Conservation (phyloP, 106 monocot genomes). For the Dendrobium catenatum region DNA sequence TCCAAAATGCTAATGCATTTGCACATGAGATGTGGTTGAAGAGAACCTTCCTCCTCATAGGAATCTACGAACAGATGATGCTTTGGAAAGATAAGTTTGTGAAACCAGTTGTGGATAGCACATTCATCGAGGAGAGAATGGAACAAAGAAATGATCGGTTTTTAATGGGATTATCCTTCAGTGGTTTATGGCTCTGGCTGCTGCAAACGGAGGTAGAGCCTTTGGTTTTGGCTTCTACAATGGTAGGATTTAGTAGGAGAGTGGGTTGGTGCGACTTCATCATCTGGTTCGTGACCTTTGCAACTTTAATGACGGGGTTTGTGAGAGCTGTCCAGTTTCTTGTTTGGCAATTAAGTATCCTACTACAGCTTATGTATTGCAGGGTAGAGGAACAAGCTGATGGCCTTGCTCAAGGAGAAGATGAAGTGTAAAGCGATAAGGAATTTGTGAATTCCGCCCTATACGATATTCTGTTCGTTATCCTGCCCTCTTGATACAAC, state of each 20-base stretch:
- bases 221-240: not conserved
- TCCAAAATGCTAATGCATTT: not conserved
- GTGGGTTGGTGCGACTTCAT: not conserved
- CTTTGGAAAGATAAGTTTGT: constrained; percentile 18
- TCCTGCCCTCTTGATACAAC: not conserved
- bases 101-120: constrained; percentile 19
- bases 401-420: not conserved
- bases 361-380: not conserved
- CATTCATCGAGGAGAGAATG: not conserved
- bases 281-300: not conserved
- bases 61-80: constrained; percentile 17
- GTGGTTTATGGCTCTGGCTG: not conserved
- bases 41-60: not conserved
- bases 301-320: not conserved
- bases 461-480: not conserved
- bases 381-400: not conserved
- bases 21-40: not conserved
- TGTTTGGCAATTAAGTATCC: not conserved
- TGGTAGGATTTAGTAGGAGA: not conserved
- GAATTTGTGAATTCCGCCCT: not conserved
- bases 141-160: not conserved
- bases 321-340: not conserved
- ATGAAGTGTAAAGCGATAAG: too few species aligned
- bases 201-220: not conserved
- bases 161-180: not conserved